Evolutionary conservation across 371 early-diverging fungal genomes (phyloP).

Genomic region (Basidiobolus meristosporus): DNA sequence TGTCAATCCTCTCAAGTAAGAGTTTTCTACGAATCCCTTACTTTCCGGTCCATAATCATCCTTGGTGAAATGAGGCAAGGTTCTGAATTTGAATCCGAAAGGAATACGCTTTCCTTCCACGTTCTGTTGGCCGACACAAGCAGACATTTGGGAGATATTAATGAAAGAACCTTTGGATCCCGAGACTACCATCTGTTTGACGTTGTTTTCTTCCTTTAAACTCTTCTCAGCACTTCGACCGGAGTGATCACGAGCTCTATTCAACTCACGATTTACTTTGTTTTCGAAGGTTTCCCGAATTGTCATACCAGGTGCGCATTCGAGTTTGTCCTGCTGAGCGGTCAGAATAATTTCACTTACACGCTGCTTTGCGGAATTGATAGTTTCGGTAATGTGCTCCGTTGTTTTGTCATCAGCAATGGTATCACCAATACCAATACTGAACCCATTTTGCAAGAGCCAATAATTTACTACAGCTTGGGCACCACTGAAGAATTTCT

Average conservation of each 20-base stretch:
- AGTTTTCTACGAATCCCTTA: conserved; percentile 98
- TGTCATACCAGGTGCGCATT: conserved; percentile 94
- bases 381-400: conserved; percentile 66
- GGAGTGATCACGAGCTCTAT: conserved; percentile 91
- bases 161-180: conserved; percentile 98
- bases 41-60: conserved; percentile 96
- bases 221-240: conserved; percentile 83
- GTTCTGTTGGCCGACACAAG: conserved; percentile 99
- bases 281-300: conserved; percentile 94
- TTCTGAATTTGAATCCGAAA: conserved; percentile 90
- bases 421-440: conserved; percentile 99
- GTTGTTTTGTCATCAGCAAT: conserved; percentile 85
- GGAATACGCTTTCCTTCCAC: conserved; percentile 99
- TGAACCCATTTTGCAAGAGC: conserved; percentile 88
- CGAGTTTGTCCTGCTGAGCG: conserved; percentile 76
- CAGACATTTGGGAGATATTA: conserved; percentile 98
- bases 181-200: conserved; percentile 96
- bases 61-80: conserved; percentile 96
- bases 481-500: conserved; percentile 83
- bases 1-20: conserved; percentile 92
- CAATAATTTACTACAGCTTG: conserved; percentile 96
- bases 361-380: conserved; percentile 64
- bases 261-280: conserved; percentile 77
- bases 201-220: conserved; percentile 89
- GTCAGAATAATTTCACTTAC: conserved; percentile 73